Conservation (phyloP, 768 basidiomycete genomes). For the Gloeophyllum trabeum region DNA sequence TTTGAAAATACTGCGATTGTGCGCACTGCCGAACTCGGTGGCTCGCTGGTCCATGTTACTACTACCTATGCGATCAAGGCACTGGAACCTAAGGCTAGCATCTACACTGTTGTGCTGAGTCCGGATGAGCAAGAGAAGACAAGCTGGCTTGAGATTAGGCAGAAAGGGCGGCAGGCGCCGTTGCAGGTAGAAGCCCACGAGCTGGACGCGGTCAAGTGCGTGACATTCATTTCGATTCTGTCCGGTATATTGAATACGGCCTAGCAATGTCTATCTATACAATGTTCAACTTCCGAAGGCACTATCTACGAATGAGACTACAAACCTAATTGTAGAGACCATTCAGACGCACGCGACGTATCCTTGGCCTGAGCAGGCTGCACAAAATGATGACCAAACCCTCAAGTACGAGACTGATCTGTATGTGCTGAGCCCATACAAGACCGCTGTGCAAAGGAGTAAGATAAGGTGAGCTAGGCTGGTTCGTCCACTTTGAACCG, state of each 20-base stretch:
- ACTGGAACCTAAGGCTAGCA: slow-evolving; percentile 42
- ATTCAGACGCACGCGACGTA: slow-evolving; percentile 68
- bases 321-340: slow-evolving; percentile 72
- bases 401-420: slow-evolving; percentile 69
- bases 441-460: slow-evolving; percentile 70
- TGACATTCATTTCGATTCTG: slow-evolving; percentile 8
- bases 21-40: slow-evolving; percentile 82
- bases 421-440: slow-evolving; percentile 79
- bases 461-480: slow-evolving; percentile 62
- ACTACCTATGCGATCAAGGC: slow-evolving; percentile 83
- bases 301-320: slow-evolving; percentile 43
- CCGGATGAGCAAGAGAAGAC: slow-evolving; percentile 52
- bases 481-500: no score
- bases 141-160: slow-evolving; percentile 68
- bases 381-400: slow-evolving; percentile 69
- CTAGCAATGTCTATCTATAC: slow-evolving; percentile 38
- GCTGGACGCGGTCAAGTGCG: slow-evolving; percentile 42
- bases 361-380: slow-evolving; percentile 64
- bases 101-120: slow-evolving; percentile 60
- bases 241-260: background rate
- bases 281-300: slow-evolving; percentile 54
- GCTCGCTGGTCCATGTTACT: slow-evolving; percentile 77
- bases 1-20: slow-evolving; percentile 89
- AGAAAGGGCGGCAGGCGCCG: slow-evolving; percentile 58
- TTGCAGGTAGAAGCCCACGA: slow-evolving; percentile 40